A percentile compares a stretch with the other conserved stretches of the same genome.
phyloP scores from a whole-genome alignment of 2,329 filamentous ascomycete species.

The Penicillium sp. region DNA sequence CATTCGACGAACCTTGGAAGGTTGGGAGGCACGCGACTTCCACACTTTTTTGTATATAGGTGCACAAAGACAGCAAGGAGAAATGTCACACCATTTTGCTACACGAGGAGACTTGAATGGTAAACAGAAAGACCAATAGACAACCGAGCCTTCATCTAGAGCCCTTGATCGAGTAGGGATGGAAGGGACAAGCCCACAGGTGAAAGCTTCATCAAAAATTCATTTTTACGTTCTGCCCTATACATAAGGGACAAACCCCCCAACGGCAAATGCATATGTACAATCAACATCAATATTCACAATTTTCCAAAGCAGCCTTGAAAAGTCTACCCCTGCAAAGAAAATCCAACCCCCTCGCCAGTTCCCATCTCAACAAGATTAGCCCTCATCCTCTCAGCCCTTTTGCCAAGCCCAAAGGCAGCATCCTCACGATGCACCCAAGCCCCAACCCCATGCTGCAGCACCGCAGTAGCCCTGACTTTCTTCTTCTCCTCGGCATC shows the following conservation, averaged over 20 bases:
- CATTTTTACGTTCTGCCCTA: not conserved
- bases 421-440: constrained; percentile 46
- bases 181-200: not conserved
- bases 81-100: not conserved
- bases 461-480: constrained; percentile 43
- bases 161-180: not conserved
- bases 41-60: not conserved
- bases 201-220: not conserved
- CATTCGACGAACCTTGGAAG: not conserved
- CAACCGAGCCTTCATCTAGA: not conserved
- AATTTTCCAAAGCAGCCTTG: not conserved
- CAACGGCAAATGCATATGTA: not conserved
- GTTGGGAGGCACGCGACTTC: too few relatives aligned
- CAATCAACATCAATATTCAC: not conserved
- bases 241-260: not conserved
- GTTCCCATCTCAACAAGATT: constrained; percentile 47
- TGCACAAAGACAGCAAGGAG: not conserved
- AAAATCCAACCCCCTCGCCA: constrained; percentile 45
- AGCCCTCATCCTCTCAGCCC: constrained; percentile 45
- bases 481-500: constrained; percentile 30
- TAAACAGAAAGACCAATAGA: not conserved
- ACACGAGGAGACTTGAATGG: too few relatives aligned
- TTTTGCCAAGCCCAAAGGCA: constrained; percentile 36
- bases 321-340: constrained; percentile 36
- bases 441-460: constrained; percentile 47